Percentiles rank a stretch among this genome's conserved stretches.
Evolutionary conservation across 2,329 filamentous ascomycete species (phyloP).

Genomic region (Fusarium mexicanum): DNA sequence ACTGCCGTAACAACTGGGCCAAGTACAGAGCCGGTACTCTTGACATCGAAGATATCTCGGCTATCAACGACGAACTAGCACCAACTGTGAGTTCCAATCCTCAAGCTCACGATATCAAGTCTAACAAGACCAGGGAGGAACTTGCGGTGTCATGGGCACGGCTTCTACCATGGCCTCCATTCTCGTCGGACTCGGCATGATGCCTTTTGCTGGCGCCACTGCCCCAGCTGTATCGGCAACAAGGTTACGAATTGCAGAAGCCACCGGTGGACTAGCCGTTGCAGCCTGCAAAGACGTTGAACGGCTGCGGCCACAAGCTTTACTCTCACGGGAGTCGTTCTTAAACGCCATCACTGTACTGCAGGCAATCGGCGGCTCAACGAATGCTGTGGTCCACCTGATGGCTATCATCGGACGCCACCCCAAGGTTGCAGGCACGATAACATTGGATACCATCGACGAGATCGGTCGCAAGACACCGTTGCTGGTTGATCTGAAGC

Average conservation of each 20-base stretch:
- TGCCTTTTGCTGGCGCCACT: slow-evolving; percentile 79
- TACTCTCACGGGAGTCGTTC: slow-evolving; percentile 80
- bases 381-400: slow-evolving; percentile 87
- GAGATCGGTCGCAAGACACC: slow-evolving; percentile 80
- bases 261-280: slow-evolving; percentile 76
- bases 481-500: slow-evolving; percentile 86
- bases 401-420: slow-evolving; percentile 82
- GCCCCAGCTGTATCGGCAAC: slow-evolving; percentile 81
- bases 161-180: slow-evolving; percentile 90
- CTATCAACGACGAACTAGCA: slow-evolving; percentile 76
- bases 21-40: slow-evolving; percentile 71
- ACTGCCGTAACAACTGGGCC: slow-evolving; percentile 80
- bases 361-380: slow-evolving; percentile 86
- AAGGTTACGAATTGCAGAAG: slow-evolving; percentile 83
- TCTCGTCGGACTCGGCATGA: slow-evolving; percentile 84
- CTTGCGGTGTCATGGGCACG: slow-evolving; percentile 92
- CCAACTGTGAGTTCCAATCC: slow-evolving; percentile 63
- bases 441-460: slow-evolving; percentile 83
- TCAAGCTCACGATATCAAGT: fast-evolving
- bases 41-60: slow-evolving; percentile 76
- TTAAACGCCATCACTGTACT: slow-evolving; percentile 88
- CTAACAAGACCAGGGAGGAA: slow-evolving; percentile 62
- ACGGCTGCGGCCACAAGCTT: slow-evolving; percentile 72
- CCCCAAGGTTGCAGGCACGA: slow-evolving; percentile 68
- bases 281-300: slow-evolving; percentile 70